Conservation (phyloP, 1,284 basidiomycete genomes). For the Heterobasidion irregulare region DNA sequence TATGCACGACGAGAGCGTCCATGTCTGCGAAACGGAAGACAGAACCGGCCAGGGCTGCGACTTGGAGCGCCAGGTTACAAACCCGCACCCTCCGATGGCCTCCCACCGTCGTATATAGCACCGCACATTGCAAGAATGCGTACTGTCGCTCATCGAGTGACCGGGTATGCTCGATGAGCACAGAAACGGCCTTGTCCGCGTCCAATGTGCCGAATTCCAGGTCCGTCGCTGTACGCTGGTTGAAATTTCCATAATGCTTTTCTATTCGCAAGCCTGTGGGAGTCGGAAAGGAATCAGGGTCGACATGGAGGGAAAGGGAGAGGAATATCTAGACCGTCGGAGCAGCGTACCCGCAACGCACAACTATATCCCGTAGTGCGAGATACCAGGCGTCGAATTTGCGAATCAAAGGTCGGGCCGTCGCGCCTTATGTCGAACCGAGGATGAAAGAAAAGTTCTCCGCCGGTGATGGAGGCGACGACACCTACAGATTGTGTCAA, state of each 20-base stretch:
- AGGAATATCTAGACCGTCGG: slow-evolving; percentile 51
- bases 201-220: slow-evolving; percentile 78
- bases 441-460: slow-evolving; percentile 90
- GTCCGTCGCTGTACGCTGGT: slow-evolving; percentile 69
- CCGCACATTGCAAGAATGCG: slow-evolving; percentile 85
- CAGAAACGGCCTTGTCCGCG: slow-evolving; percentile 74
- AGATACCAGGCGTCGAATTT: slow-evolving; percentile 65
- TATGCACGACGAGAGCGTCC: slow-evolving; percentile 73
- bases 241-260: slow-evolving; percentile 78
- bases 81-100: slow-evolving; percentile 85
- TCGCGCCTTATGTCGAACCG: slow-evolving; percentile 77
- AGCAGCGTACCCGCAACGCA: slow-evolving; percentile 79
- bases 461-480: slow-evolving; percentile 77
- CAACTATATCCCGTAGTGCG: slow-evolving; percentile 81
- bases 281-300: slow-evolving; percentile 3
- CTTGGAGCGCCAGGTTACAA: slow-evolving; percentile 79
- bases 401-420: slow-evolving; percentile 56
- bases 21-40: slow-evolving; percentile 92
- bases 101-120: slow-evolving; percentile 56
- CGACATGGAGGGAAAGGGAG: slow-evolving; percentile 5
- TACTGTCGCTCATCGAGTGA: slow-evolving; percentile 70
- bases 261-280: slow-evolving; percentile 61
- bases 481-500: slow-evolving; percentile 32
- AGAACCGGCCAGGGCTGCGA: slow-evolving; percentile 81
- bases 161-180: slow-evolving; percentile 57